Percentiles rank a stretch among this genome's conserved stretches.
These are phyloP conservation scores for Coemansia sp. DNA, from an alignment of 192 early-diverging fungal genomes.

Conservation along the genomic window DNA sequence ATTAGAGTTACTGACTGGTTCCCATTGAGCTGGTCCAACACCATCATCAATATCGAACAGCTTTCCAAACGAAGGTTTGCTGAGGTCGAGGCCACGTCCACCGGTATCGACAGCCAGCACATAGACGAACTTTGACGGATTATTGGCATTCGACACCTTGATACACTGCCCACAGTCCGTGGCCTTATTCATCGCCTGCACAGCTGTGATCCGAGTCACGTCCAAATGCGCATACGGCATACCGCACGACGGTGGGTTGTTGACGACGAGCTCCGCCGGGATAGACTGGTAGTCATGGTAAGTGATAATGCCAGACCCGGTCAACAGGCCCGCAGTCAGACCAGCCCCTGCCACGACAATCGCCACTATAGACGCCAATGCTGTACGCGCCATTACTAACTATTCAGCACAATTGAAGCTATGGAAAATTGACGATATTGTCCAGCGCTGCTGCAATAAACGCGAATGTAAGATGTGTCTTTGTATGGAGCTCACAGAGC, in stretches of 20 bases:
- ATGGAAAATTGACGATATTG: not conserved
- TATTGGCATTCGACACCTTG: slow-evolving; percentile 50
- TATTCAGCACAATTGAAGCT: not conserved
- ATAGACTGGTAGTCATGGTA: slow-evolving; percentile 57
- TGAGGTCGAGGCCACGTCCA: slow-evolving; percentile 58
- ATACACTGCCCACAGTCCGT: slow-evolving; percentile 59
- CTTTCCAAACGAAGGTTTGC: slow-evolving; percentile 52
- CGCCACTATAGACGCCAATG: slow-evolving; percentile 6
- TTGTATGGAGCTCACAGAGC: slow-evolving; percentile 3
- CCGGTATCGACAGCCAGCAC: slow-evolving; percentile 62
- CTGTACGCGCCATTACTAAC: not conserved
- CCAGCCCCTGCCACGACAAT: slow-evolving; percentile 7
- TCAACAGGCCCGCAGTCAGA: slow-evolving; percentile 15
- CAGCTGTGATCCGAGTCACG: slow-evolving; percentile 59
- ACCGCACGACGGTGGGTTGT: slow-evolving; percentile 61
- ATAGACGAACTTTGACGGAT: slow-evolving; percentile 52
- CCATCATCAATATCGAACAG: slow-evolving; percentile 57
- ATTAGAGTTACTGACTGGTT: slow-evolving; percentile 32
- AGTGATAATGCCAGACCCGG: slow-evolving; percentile 48
- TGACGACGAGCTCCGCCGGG: slow-evolving; percentile 29
- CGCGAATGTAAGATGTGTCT: slow-evolving; percentile 1
- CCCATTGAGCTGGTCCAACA: slow-evolving; percentile 55
- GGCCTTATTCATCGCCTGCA: slow-evolving; percentile 45
- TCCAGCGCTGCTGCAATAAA: not conserved
- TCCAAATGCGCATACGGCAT: slow-evolving; percentile 60